These are phyloP conservation scores for Wickerhamomyces rabaulensis DNA, from an alignment of 805 yeast genomes.

Conservation along the genomic window DNA sequence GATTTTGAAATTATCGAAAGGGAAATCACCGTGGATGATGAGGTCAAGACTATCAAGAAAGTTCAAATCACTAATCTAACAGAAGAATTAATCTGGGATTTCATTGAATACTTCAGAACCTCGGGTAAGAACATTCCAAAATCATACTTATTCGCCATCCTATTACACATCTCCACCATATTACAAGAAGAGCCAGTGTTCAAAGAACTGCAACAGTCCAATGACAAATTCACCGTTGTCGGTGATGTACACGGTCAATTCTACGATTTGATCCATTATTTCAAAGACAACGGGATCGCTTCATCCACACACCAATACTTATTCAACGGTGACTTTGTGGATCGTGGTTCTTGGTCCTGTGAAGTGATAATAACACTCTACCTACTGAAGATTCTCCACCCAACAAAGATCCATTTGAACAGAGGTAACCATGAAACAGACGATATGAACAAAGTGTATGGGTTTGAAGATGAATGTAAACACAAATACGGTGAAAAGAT, in stretches of 20 bases:
- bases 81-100: constrained; percentile 49
- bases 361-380: constrained; percentile 86
- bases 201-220: constrained; percentile 52
- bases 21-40: constrained; percentile 15
- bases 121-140: constrained; percentile 72
- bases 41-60: not conserved
- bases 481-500: constrained; percentile 78
- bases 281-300: constrained; percentile 70
- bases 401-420: constrained; percentile 66
- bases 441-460: constrained; percentile 95
- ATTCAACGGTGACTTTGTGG: constrained; percentile 97
- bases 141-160: constrained; percentile 75
- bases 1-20: constrained; percentile 28
- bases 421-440: constrained; percentile 97
- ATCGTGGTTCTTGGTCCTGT: constrained; percentile 97
- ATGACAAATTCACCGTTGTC: constrained; percentile 61
- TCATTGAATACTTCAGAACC: constrained; percentile 63
- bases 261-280: constrained; percentile 80
- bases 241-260: constrained; percentile 99
- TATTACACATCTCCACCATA: constrained; percentile 63
- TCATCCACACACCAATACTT: constrained; percentile 61
- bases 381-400: constrained; percentile 71
- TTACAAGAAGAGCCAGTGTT: constrained; percentile 65
- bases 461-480: constrained; percentile 94
- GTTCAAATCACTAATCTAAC: constrained; percentile 31